Evolutionary conservation across 1,284 basidiomycete species (phyloP).

Genomic region (Pseudozyma sp.): DNA sequence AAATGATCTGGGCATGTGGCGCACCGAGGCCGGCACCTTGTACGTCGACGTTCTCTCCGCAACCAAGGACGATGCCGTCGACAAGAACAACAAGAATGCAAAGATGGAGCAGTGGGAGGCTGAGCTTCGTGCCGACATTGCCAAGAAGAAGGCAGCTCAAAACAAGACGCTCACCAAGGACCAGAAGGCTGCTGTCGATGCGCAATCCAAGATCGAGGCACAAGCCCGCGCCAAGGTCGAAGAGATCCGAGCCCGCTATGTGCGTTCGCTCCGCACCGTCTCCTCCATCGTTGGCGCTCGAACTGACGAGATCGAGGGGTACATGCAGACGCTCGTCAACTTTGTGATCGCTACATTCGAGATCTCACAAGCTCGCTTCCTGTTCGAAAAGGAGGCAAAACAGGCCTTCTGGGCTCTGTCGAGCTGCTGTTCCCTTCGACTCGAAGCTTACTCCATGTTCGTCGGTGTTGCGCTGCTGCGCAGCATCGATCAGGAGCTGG

Average conservation of each 20-base stretch:
- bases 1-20: conserved; percentile 65
- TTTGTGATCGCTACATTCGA: conserved; percentile 39
- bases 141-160: conserved; percentile 64
- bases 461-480: conserved; percentile 57
- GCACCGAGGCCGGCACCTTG: conserved; percentile 54
- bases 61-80: conserved; percentile 40
- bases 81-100: conserved; percentile 57
- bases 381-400: conserved; percentile 43
- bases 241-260: conserved; percentile 37
- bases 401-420: conserved; percentile 51
- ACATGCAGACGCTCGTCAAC: conserved; percentile 53
- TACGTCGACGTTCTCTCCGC: conserved; percentile 61
- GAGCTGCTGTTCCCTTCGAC: conserved; percentile 52
- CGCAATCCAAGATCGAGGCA: conserved; percentile 60
- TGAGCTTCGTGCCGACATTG: conserved; percentile 65
- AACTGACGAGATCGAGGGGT: conserved; percentile 48
- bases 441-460: conserved; percentile 55
- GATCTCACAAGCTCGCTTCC: conserved; percentile 42
- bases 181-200: conserved; percentile 60
- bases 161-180: conserved; percentile 62
- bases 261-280: conserved; percentile 51
- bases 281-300: conserved; percentile 49
- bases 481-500: conserved; percentile 52
- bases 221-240: conserved; percentile 56
- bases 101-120: conserved; percentile 67